phyloP scores from a whole-genome alignment of 139 green algal species.

The Haematococcus sp. region DNA sequence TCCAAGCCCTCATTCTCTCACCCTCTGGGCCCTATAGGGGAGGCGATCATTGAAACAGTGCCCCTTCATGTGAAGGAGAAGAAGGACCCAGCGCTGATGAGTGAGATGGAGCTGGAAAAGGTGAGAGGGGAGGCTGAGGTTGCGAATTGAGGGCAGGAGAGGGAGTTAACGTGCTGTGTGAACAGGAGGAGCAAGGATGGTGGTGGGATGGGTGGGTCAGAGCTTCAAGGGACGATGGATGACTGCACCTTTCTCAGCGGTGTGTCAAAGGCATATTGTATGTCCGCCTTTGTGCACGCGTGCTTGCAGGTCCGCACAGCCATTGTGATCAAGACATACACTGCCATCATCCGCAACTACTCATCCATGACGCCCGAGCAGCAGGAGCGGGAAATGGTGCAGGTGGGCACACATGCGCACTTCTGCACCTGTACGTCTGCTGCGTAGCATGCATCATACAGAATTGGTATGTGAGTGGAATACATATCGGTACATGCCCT shows the following conservation, averaged over 20 bases:
- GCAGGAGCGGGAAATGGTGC: conserved; percentile 3
- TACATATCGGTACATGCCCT: too few species aligned
- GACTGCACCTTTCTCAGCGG: too few species aligned
- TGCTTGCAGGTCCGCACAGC: conserved; percentile 12
- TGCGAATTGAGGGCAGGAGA: too few species aligned
- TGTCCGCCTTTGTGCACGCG: too few species aligned
- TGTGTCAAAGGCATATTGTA: too few species aligned
- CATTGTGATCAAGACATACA: conserved; percentile 38
- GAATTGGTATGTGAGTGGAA: too few species aligned
- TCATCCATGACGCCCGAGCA: conserved; percentile 11
- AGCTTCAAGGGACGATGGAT: too few species aligned
- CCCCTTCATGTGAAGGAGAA: background rate
- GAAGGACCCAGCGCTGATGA: conserved; percentile 13
- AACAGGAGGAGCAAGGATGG: too few species aligned
- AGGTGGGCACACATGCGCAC: conserved; percentile 1
- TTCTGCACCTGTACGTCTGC: too few species aligned
- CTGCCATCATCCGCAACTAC: conserved; percentile 33
- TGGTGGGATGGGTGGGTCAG: too few species aligned
- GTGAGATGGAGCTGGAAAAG: conserved; percentile 23
- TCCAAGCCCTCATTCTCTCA: background rate
- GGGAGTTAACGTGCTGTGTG: too few species aligned
- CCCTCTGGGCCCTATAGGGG: background rate
- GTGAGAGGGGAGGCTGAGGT: background rate
- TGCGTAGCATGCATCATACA: too few species aligned
- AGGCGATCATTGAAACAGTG: conserved; percentile 1